A percentile compares a stretch with the other conserved stretches of the same genome.
Evolutionary conservation across 1,284 basidiomycete genomes (phyloP).

Genomic region (Dichomitus squalens): DNA sequence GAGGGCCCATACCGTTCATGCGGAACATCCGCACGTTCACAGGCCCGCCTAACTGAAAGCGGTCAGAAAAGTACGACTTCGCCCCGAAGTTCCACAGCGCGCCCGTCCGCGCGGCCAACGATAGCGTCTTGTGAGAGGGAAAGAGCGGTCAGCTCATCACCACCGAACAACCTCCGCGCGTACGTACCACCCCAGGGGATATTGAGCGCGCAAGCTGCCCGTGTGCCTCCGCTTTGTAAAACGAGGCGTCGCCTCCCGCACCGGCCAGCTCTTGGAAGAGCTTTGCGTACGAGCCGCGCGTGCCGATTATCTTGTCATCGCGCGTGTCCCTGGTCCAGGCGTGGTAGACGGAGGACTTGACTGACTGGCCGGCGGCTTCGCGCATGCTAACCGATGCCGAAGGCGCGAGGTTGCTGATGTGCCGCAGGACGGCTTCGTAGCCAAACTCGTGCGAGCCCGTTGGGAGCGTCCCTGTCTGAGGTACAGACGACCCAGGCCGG

Average conservation of each 20-base stretch:
- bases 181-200: conserved; percentile 55
- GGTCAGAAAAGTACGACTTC: conserved; percentile 72
- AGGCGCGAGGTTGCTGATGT: conserved; percentile 71
- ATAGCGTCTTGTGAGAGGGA: conserved; percentile 58
- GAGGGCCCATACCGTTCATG: conserved; percentile 83
- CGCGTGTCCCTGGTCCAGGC: conserved; percentile 80
- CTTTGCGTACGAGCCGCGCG: conserved; percentile 65
- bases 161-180: background rate
- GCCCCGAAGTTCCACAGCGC: conserved; percentile 56
- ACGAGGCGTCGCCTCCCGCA: conserved; percentile 69
- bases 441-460: conserved; percentile 74
- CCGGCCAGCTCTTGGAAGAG: conserved; percentile 80
- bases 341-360: conserved; percentile 88
- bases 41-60: conserved; percentile 94
- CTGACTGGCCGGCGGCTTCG: conserved; percentile 74
- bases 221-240: conserved; percentile 76
- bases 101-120: conserved; percentile 65
- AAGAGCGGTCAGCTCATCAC: conserved; percentile 2
- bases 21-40: conserved; percentile 88
- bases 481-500: conserved; percentile 30
- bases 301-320: conserved; percentile 70
- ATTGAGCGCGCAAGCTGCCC: conserved; percentile 67
- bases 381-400: conserved; percentile 86
- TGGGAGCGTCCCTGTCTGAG: conserved; percentile 42
- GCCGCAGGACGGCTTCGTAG: conserved; percentile 81